phyloP scores from a whole-genome alignment of 306 rosid genomes.

The Prunus mongolica region DNA sequence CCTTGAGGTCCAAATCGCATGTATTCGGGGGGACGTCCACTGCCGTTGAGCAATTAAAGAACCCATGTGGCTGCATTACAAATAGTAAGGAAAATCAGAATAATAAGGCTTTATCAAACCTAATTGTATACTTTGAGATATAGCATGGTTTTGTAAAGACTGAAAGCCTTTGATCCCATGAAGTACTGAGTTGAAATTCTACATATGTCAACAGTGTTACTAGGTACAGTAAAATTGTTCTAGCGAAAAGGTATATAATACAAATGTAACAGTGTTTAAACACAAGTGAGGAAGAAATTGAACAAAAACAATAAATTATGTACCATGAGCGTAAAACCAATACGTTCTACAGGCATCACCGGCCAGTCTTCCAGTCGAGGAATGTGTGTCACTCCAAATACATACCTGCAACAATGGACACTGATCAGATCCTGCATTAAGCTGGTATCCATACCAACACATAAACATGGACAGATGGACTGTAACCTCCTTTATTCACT shows the following conservation, averaged over 20 bases:
- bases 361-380: slow-evolving; percentile 87
- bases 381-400: slow-evolving; percentile 71
- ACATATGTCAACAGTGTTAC: not conserved
- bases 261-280: not conserved
- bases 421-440: not conserved
- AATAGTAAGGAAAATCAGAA: not conserved
- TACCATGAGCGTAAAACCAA: slow-evolving; percentile 77
- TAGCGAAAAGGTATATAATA: not conserved
- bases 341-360: slow-evolving; percentile 76
- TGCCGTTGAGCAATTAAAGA: slow-evolving; percentile 72
- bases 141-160: not conserved
- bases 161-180: not conserved
- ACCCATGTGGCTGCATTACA: slow-evolving; percentile 69
- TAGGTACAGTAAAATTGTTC: not conserved
- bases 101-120: not conserved
- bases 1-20: slow-evolving; percentile 61
- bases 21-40: slow-evolving; percentile 67
- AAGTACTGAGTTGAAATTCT: not conserved
- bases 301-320: not conserved
- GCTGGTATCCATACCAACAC: not conserved
- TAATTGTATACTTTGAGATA: not conserved
- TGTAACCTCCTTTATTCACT: not conserved
- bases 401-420: slow-evolving; percentile 49
- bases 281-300: not conserved
- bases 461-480: not conserved